Evolutionary conservation across 495 filamentous ascomycete species (phyloP).

Genomic region (Clohesyomyces aquaticus): DNA sequence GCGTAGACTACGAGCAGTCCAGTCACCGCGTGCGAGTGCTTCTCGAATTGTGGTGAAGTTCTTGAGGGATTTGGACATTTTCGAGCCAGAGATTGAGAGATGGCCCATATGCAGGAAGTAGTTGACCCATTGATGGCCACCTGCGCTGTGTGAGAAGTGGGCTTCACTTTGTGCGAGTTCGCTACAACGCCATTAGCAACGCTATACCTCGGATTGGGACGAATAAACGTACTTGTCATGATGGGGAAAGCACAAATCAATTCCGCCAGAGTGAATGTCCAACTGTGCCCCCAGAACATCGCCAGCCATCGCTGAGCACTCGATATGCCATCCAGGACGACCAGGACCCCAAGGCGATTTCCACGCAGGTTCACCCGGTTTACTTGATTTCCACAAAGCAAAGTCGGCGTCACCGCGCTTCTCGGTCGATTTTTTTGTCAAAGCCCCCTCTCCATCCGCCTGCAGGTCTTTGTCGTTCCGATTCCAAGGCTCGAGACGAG

Average conservation of each 20-base stretch:
- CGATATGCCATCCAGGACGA: slow-evolving; percentile 95
- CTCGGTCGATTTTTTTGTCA: slow-evolving; percentile 65
- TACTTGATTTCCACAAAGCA: slow-evolving; percentile 92
- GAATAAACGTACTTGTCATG: slow-evolving; percentile 60
- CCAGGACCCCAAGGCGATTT: slow-evolving; percentile 82
- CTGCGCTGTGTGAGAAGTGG: slow-evolving; percentile 59
- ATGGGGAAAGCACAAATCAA: slow-evolving; percentile 93
- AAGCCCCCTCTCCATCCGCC: slow-evolving; percentile 87
- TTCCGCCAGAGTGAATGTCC: slow-evolving; percentile 92
- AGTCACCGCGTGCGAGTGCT: slow-evolving; percentile 72
- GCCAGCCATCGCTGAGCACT: slow-evolving; percentile 96
- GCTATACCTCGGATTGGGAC: no score
- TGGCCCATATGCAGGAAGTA: slow-evolving; percentile 98
- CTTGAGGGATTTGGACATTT: slow-evolving; percentile 95
- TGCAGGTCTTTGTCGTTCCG: slow-evolving; percentile 78
- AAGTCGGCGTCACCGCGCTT: slow-evolving; percentile 82
- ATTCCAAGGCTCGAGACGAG: slow-evolving; percentile 84
- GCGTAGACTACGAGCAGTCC: slow-evolving; percentile 78
- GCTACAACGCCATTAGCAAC: slow-evolving; percentile 53
- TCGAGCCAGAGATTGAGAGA: slow-evolving; percentile 82
- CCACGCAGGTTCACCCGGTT: slow-evolving; percentile 92
- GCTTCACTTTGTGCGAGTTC: slow-evolving; percentile 94
- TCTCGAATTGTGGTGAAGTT: slow-evolving; percentile 97
- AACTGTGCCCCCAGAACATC: slow-evolving; percentile 78
- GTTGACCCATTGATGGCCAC: slow-evolving; percentile 75